These are phyloP conservation scores for Leptographium wingfieldii DNA, from an alignment of 2,329 filamentous ascomycete genomes.

Conservation along the genomic window DNA sequence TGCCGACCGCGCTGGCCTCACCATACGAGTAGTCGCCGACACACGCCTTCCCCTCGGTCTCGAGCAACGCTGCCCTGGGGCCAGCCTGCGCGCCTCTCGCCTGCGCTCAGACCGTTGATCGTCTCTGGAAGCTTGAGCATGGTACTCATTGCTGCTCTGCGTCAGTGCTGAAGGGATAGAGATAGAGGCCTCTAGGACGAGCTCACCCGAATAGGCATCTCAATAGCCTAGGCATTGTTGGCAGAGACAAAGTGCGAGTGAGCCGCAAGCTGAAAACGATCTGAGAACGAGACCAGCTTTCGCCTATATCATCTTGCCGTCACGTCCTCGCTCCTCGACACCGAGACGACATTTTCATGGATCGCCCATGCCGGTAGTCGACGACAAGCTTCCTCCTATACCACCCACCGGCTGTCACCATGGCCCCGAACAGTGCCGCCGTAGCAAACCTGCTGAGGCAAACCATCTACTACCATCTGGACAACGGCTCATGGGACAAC, in stretches of 20 bases:
- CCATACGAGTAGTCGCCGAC: not conserved
- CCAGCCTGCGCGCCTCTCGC: not conserved
- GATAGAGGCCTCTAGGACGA: not conserved
- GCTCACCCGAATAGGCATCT: not conserved
- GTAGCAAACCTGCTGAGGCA: conserved; percentile 43
- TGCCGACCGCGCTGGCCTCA: not conserved
- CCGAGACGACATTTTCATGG: conserved; percentile 6
- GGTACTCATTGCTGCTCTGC: not conserved
- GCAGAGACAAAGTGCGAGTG: not conserved
- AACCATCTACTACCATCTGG: conserved; percentile 58
- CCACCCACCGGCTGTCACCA: conserved; percentile 18
- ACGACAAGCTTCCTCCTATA: not conserved
- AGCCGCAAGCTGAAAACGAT: not conserved
- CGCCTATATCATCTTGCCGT: not conserved
- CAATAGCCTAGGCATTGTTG: not conserved
- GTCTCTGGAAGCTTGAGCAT: not conserved
- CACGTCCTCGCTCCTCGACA: too few species aligned
- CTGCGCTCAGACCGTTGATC: not conserved
- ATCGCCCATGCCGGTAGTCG: conserved; percentile 6
- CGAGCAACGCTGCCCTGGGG: not conserved
- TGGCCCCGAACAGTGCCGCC: conserved; percentile 40
- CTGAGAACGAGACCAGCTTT: not conserved
- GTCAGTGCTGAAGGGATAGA: not conserved
- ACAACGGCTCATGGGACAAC: conserved; percentile 80
- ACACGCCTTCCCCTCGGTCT: not conserved